Evolutionary conservation across 257 asterid genomes (phyloP).

Genomic region (Parsonsia alboflavescens): DNA sequence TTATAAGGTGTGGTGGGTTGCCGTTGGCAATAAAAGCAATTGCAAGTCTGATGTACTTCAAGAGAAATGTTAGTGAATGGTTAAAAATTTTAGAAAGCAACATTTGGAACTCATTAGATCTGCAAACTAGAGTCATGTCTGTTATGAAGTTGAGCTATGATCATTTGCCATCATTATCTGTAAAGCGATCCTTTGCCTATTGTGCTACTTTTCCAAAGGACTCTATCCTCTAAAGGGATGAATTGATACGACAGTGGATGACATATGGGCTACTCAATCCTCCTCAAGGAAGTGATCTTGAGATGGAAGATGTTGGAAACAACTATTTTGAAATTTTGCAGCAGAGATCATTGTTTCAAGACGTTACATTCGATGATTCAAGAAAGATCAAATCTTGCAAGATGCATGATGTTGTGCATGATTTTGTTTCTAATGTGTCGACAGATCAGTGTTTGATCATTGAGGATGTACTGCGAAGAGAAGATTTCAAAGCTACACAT

Average conservation of each 20-base stretch:
- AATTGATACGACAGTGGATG: too few species aligned
- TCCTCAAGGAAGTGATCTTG: too few species aligned
- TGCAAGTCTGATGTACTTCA: slow-evolving; percentile 6
- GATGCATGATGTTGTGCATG: too few species aligned
- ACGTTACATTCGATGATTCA: not conserved
- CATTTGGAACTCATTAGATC: not conserved
- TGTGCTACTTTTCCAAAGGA: too few species aligned
- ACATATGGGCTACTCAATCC: too few species aligned
- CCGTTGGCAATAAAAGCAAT: slow-evolving; percentile 20
- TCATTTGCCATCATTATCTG: too few species aligned
- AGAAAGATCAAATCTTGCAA: not conserved
- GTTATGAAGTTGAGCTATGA: too few species aligned
- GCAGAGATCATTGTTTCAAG: too few species aligned
- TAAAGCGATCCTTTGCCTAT: too few species aligned
- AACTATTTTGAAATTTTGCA: too few species aligned
- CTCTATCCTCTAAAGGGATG: too few species aligned
- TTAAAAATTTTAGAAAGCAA: not conserved
- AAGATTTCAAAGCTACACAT: not conserved
- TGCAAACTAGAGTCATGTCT: not conserved
- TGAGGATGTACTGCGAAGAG: not conserved
- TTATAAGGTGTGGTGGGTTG: slow-evolving; percentile 19
- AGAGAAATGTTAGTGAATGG: slow-evolving; percentile 11
- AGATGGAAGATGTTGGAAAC: too few species aligned
- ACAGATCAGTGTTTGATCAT: slow-evolving; percentile 2
- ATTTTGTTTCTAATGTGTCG: not conserved